Evolutionary conservation across 352 stramenopile species (phyloP), one percentile per base, ranked within the genome.

Genomic region (Phytopythium ostracodes): DNA sequence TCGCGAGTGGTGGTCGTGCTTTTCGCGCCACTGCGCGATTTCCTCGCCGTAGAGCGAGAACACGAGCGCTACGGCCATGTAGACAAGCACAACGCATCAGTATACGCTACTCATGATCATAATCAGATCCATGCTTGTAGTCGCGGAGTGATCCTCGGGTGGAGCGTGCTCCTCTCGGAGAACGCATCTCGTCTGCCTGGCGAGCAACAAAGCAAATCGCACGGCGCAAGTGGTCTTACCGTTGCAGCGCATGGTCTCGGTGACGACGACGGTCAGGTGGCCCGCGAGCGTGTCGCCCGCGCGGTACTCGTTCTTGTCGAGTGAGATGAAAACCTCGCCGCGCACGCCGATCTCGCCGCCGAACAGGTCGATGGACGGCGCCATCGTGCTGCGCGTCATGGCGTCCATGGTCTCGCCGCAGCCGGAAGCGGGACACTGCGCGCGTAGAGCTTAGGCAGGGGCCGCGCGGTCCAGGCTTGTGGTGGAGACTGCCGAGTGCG

Each of bases 11-110:
- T 89, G 80, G 52, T 89, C 80, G 4, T 62, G 70, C 27, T 49
- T 65, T 62, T 87, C 71, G 64, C 77, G 84, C 80, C 80, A 89
- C 60, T 89, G 80, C 17, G 80, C 77, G 47, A 82, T 87, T 44
- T 89, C 80, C 63, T 89, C 80, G 8, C 80, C 80, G 31, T 75
- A 63, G 62, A 89, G 75, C 36, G 70, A 77, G 56, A 72, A 83
- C 63, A 81, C 75, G 59, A 89, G 65, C 56, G 76, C 80, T 89
- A 50, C 24, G 58, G 6, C 24, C 25, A 40, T 33, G 57, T 20
- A 42, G 29, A 38, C 33, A 14, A 38, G 33, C 33, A 38, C 18
- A 22, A 18, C 1, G 42, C 20, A 18, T 50, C 43, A 36, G 56
- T 22, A 9, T 9, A 11, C 20, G 8, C 44, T 9, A 4, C 22